Percentiles rank a stretch among this genome's conserved stretches.
Evolutionary conservation across 192 early-diverging fungal genomes (phyloP).

Genomic region (Ramicandelaber brevisporus): DNA sequence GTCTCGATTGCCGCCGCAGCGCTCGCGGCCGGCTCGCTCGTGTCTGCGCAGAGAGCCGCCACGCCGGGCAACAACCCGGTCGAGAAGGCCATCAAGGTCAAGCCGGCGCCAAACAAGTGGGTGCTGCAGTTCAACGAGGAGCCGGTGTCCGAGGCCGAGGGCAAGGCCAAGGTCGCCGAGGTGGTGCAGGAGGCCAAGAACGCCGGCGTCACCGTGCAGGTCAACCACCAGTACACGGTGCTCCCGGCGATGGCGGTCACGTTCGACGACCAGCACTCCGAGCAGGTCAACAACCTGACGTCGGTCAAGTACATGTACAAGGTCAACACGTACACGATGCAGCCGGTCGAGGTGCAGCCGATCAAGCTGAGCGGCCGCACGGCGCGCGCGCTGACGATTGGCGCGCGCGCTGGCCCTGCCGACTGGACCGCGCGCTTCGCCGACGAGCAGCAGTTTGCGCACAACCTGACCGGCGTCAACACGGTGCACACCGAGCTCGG

Average conservation of each 20-base stretch:
- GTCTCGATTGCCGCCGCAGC: no score
- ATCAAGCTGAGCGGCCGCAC: no score
- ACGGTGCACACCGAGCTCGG: slow-evolving; percentile 21
- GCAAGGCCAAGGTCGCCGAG: slow-evolving; percentile 8
- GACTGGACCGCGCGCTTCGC: slow-evolving; percentile 8
- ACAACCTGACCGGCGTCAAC: slow-evolving; percentile 28
- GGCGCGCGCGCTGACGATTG: no score
- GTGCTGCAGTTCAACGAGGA: slow-evolving; percentile 16
- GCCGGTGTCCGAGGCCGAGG: slow-evolving; percentile 5
- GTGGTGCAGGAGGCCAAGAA: slow-evolving; percentile 5
- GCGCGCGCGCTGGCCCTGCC: slow-evolving; percentile 5
- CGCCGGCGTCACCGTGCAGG: no score
- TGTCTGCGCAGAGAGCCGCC: no score
- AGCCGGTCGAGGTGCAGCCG: background rate
- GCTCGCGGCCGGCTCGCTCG: no score
- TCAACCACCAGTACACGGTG: slow-evolving; percentile 14
- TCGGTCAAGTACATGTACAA: slow-evolving; percentile 12
- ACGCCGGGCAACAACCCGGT: no score
- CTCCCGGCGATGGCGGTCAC: slow-evolving; percentile 17
- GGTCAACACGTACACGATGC: no score
- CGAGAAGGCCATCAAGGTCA: no score
- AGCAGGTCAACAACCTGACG: slow-evolving; percentile 7
- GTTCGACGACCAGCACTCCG: slow-evolving; percentile 7
- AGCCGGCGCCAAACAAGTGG: no score
- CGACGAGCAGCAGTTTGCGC: slow-evolving; percentile 19